A percentile compares a stretch with the other conserved stretches of the same genome.
phyloP scores from a whole-genome alignment of 2,329 filamentous ascomycete species.

The Colletotrichum lindemuthianum region DNA sequence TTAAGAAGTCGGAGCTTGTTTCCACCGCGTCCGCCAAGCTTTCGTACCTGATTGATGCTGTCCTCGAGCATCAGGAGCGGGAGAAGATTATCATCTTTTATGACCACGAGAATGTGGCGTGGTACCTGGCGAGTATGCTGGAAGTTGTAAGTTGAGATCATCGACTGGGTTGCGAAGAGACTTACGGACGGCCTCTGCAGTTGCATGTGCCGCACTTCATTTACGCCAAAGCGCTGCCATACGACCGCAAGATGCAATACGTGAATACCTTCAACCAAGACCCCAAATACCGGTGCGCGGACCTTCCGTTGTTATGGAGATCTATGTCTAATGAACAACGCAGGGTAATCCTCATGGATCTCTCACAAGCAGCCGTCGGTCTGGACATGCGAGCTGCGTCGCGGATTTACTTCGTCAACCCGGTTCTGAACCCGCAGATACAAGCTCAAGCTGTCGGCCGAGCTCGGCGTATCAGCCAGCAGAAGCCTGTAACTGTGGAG shows the following conservation, averaged over 20 bases:
- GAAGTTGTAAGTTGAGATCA: conserved; percentile 66
- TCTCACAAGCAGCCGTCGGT: conserved; percentile 88
- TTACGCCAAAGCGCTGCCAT: conserved; percentile 72
- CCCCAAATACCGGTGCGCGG: conserved; percentile 63
- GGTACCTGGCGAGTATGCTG: conserved; percentile 83
- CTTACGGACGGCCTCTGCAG: conserved; percentile 42
- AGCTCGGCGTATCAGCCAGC: conserved; percentile 87
- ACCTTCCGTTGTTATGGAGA: not conserved
- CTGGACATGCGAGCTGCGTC: conserved; percentile 86
- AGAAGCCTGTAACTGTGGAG: conserved; percentile 81
- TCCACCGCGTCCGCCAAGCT: conserved; percentile 89
- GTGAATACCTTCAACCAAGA: conserved; percentile 81
- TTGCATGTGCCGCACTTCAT: conserved; percentile 71
- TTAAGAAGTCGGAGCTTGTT: conserved; percentile 71
- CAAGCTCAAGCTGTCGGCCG: conserved; percentile 93
- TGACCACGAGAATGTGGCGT: conserved; percentile 86
- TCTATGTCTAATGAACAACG: not conserved
- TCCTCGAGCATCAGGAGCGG: conserved; percentile 71
- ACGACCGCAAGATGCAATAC: conserved; percentile 75
- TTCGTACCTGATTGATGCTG: conserved; percentile 81
- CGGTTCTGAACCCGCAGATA: conserved; percentile 84
- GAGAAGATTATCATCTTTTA: conserved; percentile 96
- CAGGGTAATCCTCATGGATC: conserved; percentile 87
- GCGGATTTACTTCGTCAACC: conserved; percentile 88
- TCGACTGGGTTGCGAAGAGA: not conserved